phyloP scores from a whole-genome alignment of 1,139 yeast genomes.

The Kluyveromyces sp. region DNA sequence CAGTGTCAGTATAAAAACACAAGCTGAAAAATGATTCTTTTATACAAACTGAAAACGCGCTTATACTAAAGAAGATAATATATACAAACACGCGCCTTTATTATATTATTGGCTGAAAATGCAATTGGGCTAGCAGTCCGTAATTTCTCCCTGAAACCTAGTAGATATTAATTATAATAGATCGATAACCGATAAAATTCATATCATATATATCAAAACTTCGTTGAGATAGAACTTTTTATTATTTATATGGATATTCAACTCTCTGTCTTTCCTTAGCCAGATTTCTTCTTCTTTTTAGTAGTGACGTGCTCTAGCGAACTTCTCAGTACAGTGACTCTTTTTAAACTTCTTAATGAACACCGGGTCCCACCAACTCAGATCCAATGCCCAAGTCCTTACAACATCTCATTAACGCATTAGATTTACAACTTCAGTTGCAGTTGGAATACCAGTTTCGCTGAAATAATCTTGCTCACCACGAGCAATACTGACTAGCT shows the following conservation, averaged over 20 bases:
- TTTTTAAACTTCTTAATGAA: conserved; percentile 77
- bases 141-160: too few relatives aligned
- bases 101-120: too few relatives aligned
- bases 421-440: conserved; percentile 93
- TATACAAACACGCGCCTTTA: too few relatives aligned
- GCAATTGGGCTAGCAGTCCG: too few relatives aligned
- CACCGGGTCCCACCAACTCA: conserved; percentile 90
- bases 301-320: conserved; percentile 78
- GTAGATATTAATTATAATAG: too few relatives aligned
- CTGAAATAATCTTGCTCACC: conserved; percentile 94
- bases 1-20: not conserved
- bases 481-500: conserved; percentile 84
- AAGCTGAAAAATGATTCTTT: not conserved
- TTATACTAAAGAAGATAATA: not conserved
- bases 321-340: conserved; percentile 69
- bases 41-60: not conserved
- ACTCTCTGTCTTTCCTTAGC: conserved; percentile 77
- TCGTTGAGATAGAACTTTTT: too few relatives aligned
- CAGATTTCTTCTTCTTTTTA: conserved; percentile 83
- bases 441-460: conserved; percentile 84
- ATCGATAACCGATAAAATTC: too few relatives aligned
- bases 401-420: conserved; percentile 96
- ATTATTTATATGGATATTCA: conserved; percentile 69
- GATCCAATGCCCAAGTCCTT: conserved; percentile 95
- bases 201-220: too few relatives aligned